Evolutionary conservation across 169 alveolate species (phyloP).

Genomic region (Eimeria sp.): DNA sequence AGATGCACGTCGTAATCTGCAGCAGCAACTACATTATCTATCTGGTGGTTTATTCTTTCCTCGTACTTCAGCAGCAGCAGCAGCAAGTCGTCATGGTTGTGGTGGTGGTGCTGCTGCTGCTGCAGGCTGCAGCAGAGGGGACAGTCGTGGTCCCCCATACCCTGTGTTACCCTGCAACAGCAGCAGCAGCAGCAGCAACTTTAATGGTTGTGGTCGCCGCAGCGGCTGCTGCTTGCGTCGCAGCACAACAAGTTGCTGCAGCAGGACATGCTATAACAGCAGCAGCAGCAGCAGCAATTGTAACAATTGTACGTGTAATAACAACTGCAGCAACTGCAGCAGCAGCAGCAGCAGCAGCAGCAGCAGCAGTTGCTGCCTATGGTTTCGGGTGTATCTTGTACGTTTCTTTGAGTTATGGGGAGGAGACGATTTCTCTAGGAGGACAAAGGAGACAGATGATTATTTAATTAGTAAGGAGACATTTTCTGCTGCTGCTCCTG

Average conservation of each 20-base stretch:
- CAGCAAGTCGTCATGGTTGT: neutral
- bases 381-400: neutral
- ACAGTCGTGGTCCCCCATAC: too few species aligned
- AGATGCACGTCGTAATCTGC: neutral
- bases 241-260: neutral
- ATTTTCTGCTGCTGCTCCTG: too few species aligned
- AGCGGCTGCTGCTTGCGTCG: too few species aligned
- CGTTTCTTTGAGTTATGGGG: conserved; percentile 34
- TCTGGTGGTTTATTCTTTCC: neutral
- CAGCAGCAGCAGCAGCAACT: neutral
- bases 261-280: neutral
- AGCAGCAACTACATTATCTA: neutral
- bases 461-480: neutral
- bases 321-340: conserved; percentile 5
- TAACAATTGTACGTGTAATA: neutral
- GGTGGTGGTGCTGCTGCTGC: neutral
- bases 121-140: neutral
- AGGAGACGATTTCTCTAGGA: neutral
- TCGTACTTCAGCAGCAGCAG: neutral
- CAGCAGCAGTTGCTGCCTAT: neutral
- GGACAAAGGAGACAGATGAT: neutral
- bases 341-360: conserved; percentile 28
- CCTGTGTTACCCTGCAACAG: neutral
- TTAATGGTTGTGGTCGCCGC: too few species aligned
- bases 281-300: neutral